Percentiles rank a stretch among this genome's conserved stretches.
Conservation (phyloP, 805 yeast species). For the Starmerella tilneyi region DNA sequence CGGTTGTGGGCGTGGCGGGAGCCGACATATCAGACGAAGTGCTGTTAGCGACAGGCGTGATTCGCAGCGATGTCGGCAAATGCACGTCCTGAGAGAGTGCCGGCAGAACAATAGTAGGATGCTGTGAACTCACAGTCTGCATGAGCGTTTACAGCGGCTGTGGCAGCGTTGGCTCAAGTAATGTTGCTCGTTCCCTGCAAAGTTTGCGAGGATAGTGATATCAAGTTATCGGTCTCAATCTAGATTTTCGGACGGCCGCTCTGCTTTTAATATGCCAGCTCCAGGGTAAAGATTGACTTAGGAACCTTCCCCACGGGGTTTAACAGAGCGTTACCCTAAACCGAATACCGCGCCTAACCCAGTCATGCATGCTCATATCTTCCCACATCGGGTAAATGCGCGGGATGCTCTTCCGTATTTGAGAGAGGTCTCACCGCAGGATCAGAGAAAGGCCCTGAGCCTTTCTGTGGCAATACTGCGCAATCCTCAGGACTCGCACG, state of each 20-base stretch:
- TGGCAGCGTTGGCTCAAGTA: no score
- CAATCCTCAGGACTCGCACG: not conserved
- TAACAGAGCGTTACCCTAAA: not conserved
- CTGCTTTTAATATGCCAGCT: not conserved
- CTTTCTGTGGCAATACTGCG: no score
- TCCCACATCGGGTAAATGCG: conserved; percentile 4
- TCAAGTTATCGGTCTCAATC: conserved; percentile 1
- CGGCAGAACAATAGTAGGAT: not conserved
- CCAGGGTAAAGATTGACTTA: conserved; percentile 6
- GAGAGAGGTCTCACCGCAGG: no score
- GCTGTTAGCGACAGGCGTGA: not conserved
- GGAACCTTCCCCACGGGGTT: not conserved
- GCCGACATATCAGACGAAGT: not conserved
- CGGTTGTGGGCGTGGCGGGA: not conserved
- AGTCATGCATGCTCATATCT: not conserved
- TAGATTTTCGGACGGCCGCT: not conserved
- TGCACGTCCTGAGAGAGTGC: not conserved
- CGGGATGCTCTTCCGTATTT: no score
- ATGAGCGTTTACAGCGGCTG: not conserved
- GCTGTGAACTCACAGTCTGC: not conserved
- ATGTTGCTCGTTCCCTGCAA: not conserved
- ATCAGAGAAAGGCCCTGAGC: no score
- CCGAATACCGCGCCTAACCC: not conserved
- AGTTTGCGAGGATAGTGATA: not conserved
- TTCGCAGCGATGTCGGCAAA: not conserved